These are phyloP conservation scores for Pythium periplocum DNA, from an alignment of 352 stramenopile species.

Conservation along the genomic window DNA sequence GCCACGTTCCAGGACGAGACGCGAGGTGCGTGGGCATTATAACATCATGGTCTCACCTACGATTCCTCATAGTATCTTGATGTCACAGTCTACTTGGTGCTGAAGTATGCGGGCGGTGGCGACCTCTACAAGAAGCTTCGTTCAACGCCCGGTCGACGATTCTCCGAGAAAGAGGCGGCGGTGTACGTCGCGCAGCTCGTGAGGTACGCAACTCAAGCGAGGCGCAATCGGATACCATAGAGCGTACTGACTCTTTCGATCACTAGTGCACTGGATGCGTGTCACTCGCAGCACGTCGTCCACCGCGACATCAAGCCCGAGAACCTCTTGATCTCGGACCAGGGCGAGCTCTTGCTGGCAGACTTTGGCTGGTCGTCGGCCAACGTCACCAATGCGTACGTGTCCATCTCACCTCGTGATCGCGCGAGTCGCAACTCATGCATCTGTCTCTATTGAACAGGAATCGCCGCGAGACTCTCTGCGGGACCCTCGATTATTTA, in stretches of 20 bases:
- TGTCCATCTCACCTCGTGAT: neutral
- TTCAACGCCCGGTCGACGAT: constrained; percentile 29
- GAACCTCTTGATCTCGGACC: constrained; percentile 86
- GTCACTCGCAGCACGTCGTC: constrained; percentile 82
- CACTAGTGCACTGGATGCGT: constrained; percentile 44
- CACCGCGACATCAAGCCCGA: constrained; percentile 96
- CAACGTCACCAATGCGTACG: constrained; percentile 71
- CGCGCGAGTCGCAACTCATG: neutral
- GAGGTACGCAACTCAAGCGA: constrained; percentile 21
- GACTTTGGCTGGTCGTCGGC: constrained; percentile 99
- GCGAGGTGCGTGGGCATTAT: constrained; percentile 13
- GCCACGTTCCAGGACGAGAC: constrained; percentile 79
- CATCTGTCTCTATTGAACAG: constrained; percentile 15
- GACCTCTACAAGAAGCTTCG: constrained; percentile 80
- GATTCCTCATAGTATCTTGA: too few species aligned
- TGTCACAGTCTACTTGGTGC: constrained; percentile 64
- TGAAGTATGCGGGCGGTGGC: constrained; percentile 84
- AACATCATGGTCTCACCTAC: too few species aligned
- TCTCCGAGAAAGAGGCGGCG: constrained; percentile 59
- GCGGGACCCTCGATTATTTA: constrained; percentile 99
- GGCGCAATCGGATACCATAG: too few species aligned
- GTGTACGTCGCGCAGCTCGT: constrained; percentile 69
- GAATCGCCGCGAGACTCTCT: constrained; percentile 95
- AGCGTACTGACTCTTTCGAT: constrained; percentile 8
- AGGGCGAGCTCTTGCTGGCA: constrained; percentile 96